Evolutionary conservation across 2,329 filamentous ascomycete genomes (phyloP).

Genomic region (Pseudogymnoascus sp.): DNA sequence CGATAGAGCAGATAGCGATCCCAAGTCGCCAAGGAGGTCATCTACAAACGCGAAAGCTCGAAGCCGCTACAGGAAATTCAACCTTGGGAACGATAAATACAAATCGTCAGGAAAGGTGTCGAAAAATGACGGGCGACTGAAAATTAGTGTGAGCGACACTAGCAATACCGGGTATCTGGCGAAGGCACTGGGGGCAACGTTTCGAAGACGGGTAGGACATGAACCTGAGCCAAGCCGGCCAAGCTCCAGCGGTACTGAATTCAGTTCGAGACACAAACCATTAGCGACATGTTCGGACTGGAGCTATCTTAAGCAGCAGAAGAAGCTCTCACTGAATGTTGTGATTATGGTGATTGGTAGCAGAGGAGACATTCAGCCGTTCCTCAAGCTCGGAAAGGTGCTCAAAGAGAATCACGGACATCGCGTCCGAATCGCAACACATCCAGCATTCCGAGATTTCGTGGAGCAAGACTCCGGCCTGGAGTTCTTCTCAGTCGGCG

Average conservation of each 20-base stretch:
- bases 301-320: conserved; percentile 18
- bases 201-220: conserved; percentile 47
- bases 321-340: conserved; percentile 57
- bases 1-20: not conserved
- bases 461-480: conserved; percentile 63
- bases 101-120: conserved; percentile 58
- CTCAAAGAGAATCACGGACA: conserved; percentile 67
- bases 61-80: conserved; percentile 46
- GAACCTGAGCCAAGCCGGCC: not conserved
- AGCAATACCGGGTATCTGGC: conserved; percentile 65
- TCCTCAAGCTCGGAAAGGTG: conserved; percentile 67
- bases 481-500: conserved; percentile 76
- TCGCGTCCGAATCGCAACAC: conserved; percentile 70
- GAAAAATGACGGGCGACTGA: conserved; percentile 63
- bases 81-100: conserved; percentile 58
- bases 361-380: conserved; percentile 74
- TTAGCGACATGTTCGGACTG: conserved; percentile 14
- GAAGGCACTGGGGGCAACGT: conserved; percentile 62
- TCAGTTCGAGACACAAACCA: not conserved
- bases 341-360: conserved; percentile 81
- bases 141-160: conserved; percentile 66
- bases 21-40: not conserved
- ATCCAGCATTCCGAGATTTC: conserved; percentile 70
- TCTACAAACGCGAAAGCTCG: not conserved
- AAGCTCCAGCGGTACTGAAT: not conserved